Evolutionary conservation across 2,329 filamentous ascomycete species (phyloP).

Genomic region (Hymenoscyphus scutula): DNA sequence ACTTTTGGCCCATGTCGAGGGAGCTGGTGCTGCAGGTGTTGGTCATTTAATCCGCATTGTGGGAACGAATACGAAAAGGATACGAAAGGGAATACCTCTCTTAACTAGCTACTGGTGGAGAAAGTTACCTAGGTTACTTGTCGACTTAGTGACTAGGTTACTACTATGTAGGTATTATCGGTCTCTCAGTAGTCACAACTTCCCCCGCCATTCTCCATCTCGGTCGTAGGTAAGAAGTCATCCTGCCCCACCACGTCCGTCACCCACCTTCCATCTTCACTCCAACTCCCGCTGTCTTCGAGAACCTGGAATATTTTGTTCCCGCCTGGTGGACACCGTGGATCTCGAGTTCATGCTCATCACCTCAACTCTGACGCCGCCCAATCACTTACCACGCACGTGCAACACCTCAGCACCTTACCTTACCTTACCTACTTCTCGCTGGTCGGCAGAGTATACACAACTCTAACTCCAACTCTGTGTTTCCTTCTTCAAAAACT

Average conservation of each 20-base stretch:
- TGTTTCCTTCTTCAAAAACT: background rate
- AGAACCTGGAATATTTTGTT: background rate
- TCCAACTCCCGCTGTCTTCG: background rate
- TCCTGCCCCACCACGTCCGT: background rate
- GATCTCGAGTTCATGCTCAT: background rate
- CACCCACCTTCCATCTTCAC: background rate
- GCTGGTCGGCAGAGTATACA: background rate
- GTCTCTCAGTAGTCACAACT: background rate
- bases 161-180: too few species aligned
- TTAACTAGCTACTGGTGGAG: background rate
- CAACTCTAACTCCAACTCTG: background rate
- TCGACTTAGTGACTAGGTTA: too few species aligned
- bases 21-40: conserved; percentile 7
- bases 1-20: background rate
- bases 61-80: background rate
- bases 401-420: conserved; percentile 6
- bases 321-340: background rate
- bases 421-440: conserved; percentile 2
- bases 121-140: too few species aligned
- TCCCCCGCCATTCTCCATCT: background rate
- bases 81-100: too few species aligned
- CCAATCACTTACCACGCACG: conserved; percentile 5
- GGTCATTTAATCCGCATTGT: background rate
- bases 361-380: background rate
- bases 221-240: background rate